A percentile compares a stretch with the other conserved stretches of the same genome.
Evolutionary conservation across 2,329 filamentous ascomycete species (phyloP).

Genomic region (Penicillium sp.): DNA sequence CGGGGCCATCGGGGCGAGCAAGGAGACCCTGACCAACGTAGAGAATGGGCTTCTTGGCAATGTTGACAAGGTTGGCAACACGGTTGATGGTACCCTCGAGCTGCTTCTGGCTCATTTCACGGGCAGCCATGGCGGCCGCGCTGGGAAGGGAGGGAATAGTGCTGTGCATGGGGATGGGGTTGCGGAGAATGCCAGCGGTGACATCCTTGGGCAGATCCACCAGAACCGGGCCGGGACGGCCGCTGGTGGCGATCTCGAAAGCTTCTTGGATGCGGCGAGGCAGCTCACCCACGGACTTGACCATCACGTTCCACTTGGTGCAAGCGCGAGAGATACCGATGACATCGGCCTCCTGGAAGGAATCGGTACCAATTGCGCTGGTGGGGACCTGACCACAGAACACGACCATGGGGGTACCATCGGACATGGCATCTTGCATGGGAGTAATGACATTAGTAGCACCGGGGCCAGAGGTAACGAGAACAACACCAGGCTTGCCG

Average conservation of each 20-base stretch:
- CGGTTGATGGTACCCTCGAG: conserved; percentile 72
- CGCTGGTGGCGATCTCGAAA: conserved; percentile 95
- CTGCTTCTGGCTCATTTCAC: conserved; percentile 71
- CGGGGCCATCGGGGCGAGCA: conserved; percentile 73
- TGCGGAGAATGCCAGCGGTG: conserved; percentile 78
- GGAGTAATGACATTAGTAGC: conserved; percentile 96
- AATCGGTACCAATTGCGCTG: conserved; percentile 86
- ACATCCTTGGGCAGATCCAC: conserved; percentile 97
- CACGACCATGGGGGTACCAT: conserved; percentile 94
- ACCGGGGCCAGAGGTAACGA: conserved; percentile 94
- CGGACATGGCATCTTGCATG: conserved; percentile 92
- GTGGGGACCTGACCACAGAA: conserved; percentile 94
- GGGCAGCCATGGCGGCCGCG: conserved; percentile 78
- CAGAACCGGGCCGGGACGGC: conserved; percentile 88
- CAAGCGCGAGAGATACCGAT: conserved; percentile 91
- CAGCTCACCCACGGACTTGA: conserved; percentile 90
- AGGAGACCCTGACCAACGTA: conserved; percentile 93
- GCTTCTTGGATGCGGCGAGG: conserved; percentile 95
- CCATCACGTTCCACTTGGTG: conserved; percentile 99
- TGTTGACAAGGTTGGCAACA: conserved; percentile 80
- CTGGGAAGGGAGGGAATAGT: conserved; percentile 77
- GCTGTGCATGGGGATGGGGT: conserved; percentile 77
- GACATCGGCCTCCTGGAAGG: conserved; percentile 95
- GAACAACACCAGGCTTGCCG: conserved; percentile 90
- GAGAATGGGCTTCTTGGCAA: conserved; percentile 89